phyloP scores from a whole-genome alignment of 805 yeast species.

The Ogataea polymorpha region DNA sequence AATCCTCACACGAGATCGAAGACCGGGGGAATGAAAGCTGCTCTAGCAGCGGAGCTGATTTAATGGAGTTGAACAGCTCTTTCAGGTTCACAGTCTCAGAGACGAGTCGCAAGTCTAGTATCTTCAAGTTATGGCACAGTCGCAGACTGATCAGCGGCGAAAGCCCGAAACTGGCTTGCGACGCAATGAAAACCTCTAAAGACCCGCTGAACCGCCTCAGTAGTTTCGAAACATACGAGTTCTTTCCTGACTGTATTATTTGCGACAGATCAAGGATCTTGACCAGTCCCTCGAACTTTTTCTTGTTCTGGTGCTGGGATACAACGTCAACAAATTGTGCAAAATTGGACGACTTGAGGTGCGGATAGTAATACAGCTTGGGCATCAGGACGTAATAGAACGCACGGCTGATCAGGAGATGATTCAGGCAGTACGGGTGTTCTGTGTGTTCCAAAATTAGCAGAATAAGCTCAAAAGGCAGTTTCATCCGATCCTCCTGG shows the following conservation, averaged over 20 bases:
- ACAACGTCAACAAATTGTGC: constrained; percentile 65
- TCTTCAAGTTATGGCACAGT: constrained; percentile 59
- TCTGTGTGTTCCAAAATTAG: constrained; percentile 35
- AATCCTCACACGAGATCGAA: constrained; percentile 66
- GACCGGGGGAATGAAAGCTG: constrained; percentile 86
- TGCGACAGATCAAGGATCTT: constrained; percentile 66
- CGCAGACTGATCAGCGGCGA: constrained; percentile 83
- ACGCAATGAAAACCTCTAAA: constrained; percentile 74
- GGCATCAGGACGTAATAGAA: constrained; percentile 65
- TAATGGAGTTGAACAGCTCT: constrained; percentile 74
- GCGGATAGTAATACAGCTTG: constrained; percentile 61
- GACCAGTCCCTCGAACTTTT: constrained; percentile 56
- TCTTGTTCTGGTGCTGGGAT: constrained; percentile 40
- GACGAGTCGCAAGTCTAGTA: constrained; percentile 77
- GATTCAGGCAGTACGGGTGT: constrained; percentile 41
- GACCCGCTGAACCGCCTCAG: constrained; percentile 70
- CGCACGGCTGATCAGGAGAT: constrained; percentile 55
- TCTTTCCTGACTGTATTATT: constrained; percentile 87
- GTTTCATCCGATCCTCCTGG: constrained; percentile 19
- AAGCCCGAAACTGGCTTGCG: constrained; percentile 91
- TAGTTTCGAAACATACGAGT: constrained; percentile 81
- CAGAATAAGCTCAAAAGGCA: constrained; percentile 52
- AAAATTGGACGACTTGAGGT: constrained; percentile 65
- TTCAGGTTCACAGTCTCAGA: constrained; percentile 85
- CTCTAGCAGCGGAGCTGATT: constrained; percentile 57